phyloP scores from a whole-genome alignment of 2,329 filamentous ascomycete genomes.

The Apiospora pterosperma region DNA sequence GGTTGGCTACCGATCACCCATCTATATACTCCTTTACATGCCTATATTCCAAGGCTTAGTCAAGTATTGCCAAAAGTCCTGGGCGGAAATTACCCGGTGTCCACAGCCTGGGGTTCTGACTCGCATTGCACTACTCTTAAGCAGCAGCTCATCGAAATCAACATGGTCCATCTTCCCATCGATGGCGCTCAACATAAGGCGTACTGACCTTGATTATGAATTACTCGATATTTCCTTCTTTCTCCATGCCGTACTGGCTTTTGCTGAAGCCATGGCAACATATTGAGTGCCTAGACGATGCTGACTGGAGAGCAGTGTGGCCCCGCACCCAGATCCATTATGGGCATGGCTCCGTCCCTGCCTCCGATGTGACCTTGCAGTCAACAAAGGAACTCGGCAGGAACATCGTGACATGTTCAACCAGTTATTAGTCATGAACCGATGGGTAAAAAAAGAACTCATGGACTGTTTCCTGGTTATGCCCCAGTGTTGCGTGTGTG shows the following conservation, averaged over 20 bases:
- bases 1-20: not conserved
- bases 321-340: not conserved
- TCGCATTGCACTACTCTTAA: not conserved
- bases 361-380: not conserved
- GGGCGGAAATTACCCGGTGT: not conserved
- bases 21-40: not conserved
- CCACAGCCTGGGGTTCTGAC: not conserved
- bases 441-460: not conserved
- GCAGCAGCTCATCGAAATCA: not conserved
- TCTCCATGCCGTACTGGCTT: not conserved
- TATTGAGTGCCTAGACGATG: not conserved
- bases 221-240: not conserved
- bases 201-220: not conserved
- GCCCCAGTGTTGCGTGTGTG: not conserved
- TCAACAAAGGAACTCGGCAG: not conserved
- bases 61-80: not conserved
- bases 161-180: not conserved
- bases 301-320: not conserved
- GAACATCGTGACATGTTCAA: not conserved
- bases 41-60: not conserved
- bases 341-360: not conserved
- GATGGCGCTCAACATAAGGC: not conserved
- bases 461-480: not conserved
- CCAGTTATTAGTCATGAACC: not conserved
- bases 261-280: not conserved